Base-by-base conservation (phyloP, 371 early-diverging fungal genomes). In the Rhizopus arrhizus region DNA sequence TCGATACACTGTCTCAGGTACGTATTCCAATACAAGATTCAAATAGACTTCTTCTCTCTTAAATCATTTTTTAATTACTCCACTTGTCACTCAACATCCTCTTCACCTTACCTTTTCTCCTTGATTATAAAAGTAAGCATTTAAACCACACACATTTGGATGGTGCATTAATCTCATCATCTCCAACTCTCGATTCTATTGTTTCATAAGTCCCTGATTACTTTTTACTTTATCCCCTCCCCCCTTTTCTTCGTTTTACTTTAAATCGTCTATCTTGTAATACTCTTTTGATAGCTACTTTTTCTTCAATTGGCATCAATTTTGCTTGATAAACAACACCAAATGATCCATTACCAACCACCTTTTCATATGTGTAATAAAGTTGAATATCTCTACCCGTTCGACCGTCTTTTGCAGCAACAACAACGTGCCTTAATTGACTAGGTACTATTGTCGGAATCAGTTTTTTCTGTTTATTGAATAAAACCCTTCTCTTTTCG, bases 251-350 rank as follows among this genome's bases (percentile, higher is more conserved):
- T 48, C 5, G 28, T 6, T 49, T 50, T 77, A 89, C 91, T 87
- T 96, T 96, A 84, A 95, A 96, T 52, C 97, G 85, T 78, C 89
- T 91, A 73, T 97, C 97, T 82, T 96, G 97, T 33, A 95, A 75
- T 5, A 97, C 97, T 78, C 93, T 94, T 79, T 97, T 97, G 56
- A 97, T 93, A 51, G 97, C 97, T 28, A 86, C 87, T 32, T 84
- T 80, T 65, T 94, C 93, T 33, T 86, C 85, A 50, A 80, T 80
- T 42, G 88, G 83, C 42, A 89, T 77, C 16, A 95, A 75, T 72
- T 90, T 88, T 22, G 94, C 97, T 78, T 93, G 94, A 71, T 90
- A 95, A n/a, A 97, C 97, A 11, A 96, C 95, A 36, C 97, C 97
- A 75, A 97, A 97, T 8, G 95, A 94, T 9, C 97, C 97, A 70